phyloP scores from a whole-genome alignment of 208 protist genomes.

The Crithidia expoeki region DNA sequence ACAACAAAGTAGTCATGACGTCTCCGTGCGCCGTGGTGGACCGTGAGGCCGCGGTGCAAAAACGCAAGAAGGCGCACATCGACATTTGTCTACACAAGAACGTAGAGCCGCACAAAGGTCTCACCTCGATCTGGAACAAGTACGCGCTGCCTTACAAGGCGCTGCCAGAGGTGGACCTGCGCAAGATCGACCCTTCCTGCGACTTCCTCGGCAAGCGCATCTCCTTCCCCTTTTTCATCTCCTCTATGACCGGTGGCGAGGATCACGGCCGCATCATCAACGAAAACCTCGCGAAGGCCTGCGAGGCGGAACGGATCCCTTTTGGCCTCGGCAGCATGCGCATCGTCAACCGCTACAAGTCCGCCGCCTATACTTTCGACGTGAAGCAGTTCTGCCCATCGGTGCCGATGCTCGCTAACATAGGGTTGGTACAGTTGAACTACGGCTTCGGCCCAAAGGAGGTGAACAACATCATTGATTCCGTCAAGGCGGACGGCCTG shows the following conservation, averaged over 20 bases:
- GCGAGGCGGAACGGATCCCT: conserved; percentile 84
- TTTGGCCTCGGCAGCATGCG: conserved; percentile 93
- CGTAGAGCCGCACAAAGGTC: conserved; percentile 82
- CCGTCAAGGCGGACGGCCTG: conserved; percentile 84
- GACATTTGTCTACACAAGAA: conserved; percentile 86
- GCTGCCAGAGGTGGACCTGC: conserved; percentile 84
- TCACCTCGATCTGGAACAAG: conserved; percentile 71
- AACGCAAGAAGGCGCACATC: conserved; percentile 92
- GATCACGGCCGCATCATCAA: conserved; percentile 91
- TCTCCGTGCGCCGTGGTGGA: conserved; percentile 16
- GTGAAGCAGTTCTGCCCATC: conserved; percentile 90
- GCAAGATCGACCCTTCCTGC: conserved; percentile 75
- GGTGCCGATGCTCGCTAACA: conserved; percentile 92
- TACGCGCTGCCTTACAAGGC: conserved; percentile 89
- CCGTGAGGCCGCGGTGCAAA: conserved; percentile 72
- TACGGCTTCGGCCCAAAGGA: conserved; percentile 90
- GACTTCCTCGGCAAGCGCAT: conserved; percentile 75
- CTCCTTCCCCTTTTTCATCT: conserved; percentile 89
- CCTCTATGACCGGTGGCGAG: conserved; percentile 92
- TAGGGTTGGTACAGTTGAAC: conserved; percentile 92
- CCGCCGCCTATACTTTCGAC: conserved; percentile 83
- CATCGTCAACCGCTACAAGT: conserved; percentile 88
- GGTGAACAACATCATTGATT: conserved; percentile 83
- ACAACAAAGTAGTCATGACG: conserved; percentile 10
- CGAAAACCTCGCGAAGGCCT: conserved; percentile 90